Percentiles rank a stretch among this genome's conserved stretches.
These are phyloP conservation scores for Coemansia sp. DNA, from an alignment of 192 early-diverging fungal genomes.

Conservation along the genomic window DNA sequence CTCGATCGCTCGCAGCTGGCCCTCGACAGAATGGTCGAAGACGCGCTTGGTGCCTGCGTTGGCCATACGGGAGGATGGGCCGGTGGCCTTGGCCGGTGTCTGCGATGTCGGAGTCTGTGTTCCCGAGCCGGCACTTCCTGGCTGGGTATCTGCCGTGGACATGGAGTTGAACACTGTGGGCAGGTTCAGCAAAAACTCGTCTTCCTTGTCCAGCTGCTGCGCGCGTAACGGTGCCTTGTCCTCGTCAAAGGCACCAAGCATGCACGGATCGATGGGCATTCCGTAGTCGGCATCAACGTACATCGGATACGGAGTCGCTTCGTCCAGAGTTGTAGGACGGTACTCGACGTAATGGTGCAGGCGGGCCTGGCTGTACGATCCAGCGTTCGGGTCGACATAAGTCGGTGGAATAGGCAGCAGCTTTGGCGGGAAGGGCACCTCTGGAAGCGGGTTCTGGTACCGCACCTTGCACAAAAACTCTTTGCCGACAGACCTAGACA, in stretches of 20 bases:
- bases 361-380: constrained; percentile 51
- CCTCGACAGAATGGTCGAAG: constrained; percentile 46
- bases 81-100: constrained; percentile 1
- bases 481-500: constrained; percentile 39
- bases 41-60: constrained; percentile 16
- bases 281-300: constrained; percentile 56
- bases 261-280: constrained; percentile 54
- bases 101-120: constrained; percentile 5
- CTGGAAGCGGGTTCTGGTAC: constrained; percentile 55
- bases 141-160: neutral
- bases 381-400: constrained; percentile 46
- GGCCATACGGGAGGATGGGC: constrained; percentile 3
- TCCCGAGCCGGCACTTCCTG: neutral
- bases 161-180: constrained; percentile 15
- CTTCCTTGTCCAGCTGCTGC: constrained; percentile 44
- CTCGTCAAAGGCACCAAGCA: constrained; percentile 53
- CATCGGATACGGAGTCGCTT: constrained; percentile 52
- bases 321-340: constrained; percentile 53
- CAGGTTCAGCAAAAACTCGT: constrained; percentile 45
- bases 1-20: constrained; percentile 50
- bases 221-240: constrained; percentile 6
- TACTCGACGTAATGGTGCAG: constrained; percentile 50
- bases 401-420: constrained; percentile 56
- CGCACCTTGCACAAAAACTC: constrained; percentile 57
- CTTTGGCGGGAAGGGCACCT: constrained; percentile 56